Evolutionary conservation across 495 filamentous ascomycete species (phyloP), one percentile per base, ranked within the genome.

Genomic region (Zalerion maritima): DNA sequence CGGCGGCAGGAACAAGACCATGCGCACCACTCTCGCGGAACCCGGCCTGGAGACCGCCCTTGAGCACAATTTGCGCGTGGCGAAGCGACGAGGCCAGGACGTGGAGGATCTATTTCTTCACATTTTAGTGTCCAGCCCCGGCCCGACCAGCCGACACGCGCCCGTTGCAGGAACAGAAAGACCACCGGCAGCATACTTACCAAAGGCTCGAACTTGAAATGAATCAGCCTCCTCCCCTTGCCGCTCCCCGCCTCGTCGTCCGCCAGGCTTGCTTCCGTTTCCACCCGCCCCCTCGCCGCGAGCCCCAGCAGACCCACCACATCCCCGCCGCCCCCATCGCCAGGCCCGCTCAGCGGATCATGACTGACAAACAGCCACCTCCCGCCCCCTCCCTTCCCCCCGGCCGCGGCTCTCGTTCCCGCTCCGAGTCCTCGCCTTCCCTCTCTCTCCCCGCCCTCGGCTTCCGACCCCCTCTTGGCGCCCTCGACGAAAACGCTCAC

Each of bases 151-250:
- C 8, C 14, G 17, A 9, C 13, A 31, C 14, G 28, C n/a, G n/a
- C n/a, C n/a, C n/a, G n/a, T n/a, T n/a, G n/a, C n/a, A n/a, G n/a
- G n/a, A n/a, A n/a, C n/a, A n/a, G n/a, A n/a, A n/a, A n/a, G n/a
- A n/a, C n/a, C n/a, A n/a, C n/a, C n/a, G n/a, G n/a, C n/a, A n/a
- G n/a, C n/a, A n/a, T n/a, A n/a, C 71, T 37, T 65, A 89, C 86
- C 83, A 96, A 81, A 18, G 87, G 81, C 47, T 94, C 86, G 45
- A 87, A 94, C 50, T 89, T 86, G 59, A 94, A 80, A 47, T 83
- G 82, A 22, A 92, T 70, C 42, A 83, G 63, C 37, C 79, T 67
- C 29, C 48, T 49, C 24, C 57, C 40, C 28, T 27, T 25, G 6
- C 25, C 40, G 20, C 42, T 27, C 15, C 1, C 15, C 9, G 11